Conservation (phyloP, 2,329 filamentous ascomycete species). For the Penicillium italicum region DNA sequence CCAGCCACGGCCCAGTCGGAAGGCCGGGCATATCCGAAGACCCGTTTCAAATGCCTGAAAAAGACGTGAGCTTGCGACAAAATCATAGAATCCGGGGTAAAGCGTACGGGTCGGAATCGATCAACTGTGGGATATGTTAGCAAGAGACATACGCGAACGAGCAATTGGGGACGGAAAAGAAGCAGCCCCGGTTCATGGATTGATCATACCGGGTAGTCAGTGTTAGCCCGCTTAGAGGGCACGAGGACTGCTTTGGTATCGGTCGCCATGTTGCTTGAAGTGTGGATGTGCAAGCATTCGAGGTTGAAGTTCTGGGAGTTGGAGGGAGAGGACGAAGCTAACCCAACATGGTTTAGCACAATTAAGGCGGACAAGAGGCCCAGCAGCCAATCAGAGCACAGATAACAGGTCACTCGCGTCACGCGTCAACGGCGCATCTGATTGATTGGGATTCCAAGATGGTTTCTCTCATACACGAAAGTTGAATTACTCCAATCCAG, state of each 20-base stretch:
- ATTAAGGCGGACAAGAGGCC: constrained; percentile 10
- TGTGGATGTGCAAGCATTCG: constrained; percentile 18
- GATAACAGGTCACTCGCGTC: constrained; percentile 18
- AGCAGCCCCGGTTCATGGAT: neutral
- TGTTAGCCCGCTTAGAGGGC: constrained; percentile 73
- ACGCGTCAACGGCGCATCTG: constrained; percentile 14
- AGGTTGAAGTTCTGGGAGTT: constrained; percentile 30
- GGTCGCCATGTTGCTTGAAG: constrained; percentile 34
- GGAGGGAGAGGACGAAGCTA: constrained; percentile 26
- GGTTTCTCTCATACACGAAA: neutral
- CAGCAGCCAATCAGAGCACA: constrained; percentile 14
- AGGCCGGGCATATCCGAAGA: constrained; percentile 78
- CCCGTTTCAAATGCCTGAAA: constrained; percentile 80
- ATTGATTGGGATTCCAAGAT: neutral
- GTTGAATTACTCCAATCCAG: neutral
- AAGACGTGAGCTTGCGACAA: constrained; percentile 31
- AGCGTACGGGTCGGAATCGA: constrained; percentile 96
- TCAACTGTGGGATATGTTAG: constrained; percentile 63
- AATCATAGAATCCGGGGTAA: constrained; percentile 16
- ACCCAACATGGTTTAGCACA: constrained; percentile 13
- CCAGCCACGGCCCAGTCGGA: constrained; percentile 76
- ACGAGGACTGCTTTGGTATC: constrained; percentile 50
- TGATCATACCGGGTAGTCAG: constrained; percentile 77
- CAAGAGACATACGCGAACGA: constrained; percentile 7
- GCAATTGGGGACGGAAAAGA: neutral